A percentile compares a stretch with the other conserved stretches of the same genome.
These are phyloP conservation scores for Leptographium galeiforme DNA, from an alignment of 2,329 filamentous ascomycete species.

Conservation along the genomic window DNA sequence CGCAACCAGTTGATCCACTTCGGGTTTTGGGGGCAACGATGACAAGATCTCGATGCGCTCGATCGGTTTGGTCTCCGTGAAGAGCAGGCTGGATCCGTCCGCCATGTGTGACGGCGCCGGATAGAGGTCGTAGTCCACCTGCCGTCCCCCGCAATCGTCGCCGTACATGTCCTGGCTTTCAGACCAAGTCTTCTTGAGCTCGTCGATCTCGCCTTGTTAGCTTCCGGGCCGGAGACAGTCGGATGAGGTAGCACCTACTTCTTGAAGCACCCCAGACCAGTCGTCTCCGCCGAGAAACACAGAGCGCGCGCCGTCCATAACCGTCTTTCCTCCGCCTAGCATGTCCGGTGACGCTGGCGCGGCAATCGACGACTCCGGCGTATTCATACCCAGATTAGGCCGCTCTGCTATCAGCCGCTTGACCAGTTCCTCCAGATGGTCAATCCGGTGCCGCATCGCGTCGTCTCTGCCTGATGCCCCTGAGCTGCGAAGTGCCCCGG, in stretches of 20 bases:
- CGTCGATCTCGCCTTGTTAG: neutral
- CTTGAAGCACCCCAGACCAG: neutral
- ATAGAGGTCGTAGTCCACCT: neutral
- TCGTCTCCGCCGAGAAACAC: neutral
- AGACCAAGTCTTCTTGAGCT: neutral
- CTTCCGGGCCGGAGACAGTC: no score
- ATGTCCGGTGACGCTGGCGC: neutral
- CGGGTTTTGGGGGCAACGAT: neutral
- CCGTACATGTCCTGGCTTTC: neutral
- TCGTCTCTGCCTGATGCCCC: neutral
- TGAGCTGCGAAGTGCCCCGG: no score
- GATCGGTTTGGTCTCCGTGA: neutral
- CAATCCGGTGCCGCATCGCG: neutral
- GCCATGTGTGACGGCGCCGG: neutral
- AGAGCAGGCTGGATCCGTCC: constrained; percentile 1
- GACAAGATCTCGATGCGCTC: neutral
- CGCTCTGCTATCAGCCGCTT: neutral
- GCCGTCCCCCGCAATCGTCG: neutral
- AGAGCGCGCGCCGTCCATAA: neutral
- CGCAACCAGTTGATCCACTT: neutral
- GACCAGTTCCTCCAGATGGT: constrained; percentile 1
- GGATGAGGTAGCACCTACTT: neutral
- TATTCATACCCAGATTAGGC: neutral
- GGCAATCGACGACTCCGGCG: neutral
- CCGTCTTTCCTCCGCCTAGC: neutral